Base-by-base conservation (phyloP, 768 basidiomycete genomes). In the Sporobolomyces roseus region DNA sequence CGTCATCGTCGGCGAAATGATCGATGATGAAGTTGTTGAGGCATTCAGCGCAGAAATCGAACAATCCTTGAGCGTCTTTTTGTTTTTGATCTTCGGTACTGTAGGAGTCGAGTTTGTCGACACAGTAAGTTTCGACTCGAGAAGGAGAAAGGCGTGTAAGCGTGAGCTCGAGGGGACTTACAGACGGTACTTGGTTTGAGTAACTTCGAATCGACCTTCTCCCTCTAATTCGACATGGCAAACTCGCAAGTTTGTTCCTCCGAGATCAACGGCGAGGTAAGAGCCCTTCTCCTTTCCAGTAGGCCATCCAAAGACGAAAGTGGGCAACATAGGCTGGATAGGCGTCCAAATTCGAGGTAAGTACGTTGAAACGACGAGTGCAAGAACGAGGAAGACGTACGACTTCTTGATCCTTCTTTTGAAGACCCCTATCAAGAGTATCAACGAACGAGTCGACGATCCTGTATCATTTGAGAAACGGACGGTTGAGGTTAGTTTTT, bases 21-120 rank as follows among this genome's bases (percentile, higher is more conserved):
- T 87, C 86, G 33, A 87, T 85, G 72, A 97, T 83, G 79, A 98
- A 99, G 10, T 85, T 86, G 78, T 90, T 88, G 66, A 98, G 80
- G 77, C 89, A 96, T 77, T 94, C 88, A 0, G 91, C 96, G 77
- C 94, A 98, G 76, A 99, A 99, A 80, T 99, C 96, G 74, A 99
- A 97, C 59, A 99, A 81, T 67, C 87, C 88, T 77, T 91, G 88
- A 9, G 93, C 96, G n/a, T 97, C 92, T 10, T 90, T 91, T 66
- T 96, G 92, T 79, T 99, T 99, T 79, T 98, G 96, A 76, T 97
- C 96, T 77, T 99, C 96, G 1, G 90, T 87, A 51, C 71, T 72
- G 21, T 6, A 46, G 17, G 6, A 1, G 19, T n/a, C 21, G 32
- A 19, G n/a, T 46, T 16, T 10, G 17, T 29, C n/a, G n/a, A n/a